These are phyloP conservation scores for Moesziomyces antarcticus DNA, from an alignment of 1,284 basidiomycete genomes.

Conservation along the genomic window DNA sequence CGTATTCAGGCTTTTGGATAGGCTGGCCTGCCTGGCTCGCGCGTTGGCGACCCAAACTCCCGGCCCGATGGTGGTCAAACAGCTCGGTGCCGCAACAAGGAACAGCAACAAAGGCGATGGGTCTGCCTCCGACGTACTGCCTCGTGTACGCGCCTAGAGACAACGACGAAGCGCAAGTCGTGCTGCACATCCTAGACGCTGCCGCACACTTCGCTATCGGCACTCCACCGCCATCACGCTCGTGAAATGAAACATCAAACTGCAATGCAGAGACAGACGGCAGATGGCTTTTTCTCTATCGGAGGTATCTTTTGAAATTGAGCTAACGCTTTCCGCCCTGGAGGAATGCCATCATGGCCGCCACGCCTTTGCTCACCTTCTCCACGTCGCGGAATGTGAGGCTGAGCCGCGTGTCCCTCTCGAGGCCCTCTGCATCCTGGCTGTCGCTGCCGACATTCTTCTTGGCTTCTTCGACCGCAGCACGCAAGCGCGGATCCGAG, in stretches of 20 bases:
- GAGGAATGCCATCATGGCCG: constrained; percentile 45
- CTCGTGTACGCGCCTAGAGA: constrained; percentile 47
- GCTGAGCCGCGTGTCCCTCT: constrained; percentile 78
- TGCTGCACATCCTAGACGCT: constrained; percentile 38
- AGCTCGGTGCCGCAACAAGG: constrained; percentile 15
- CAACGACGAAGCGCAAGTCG: constrained; percentile 29
- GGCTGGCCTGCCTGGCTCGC: constrained; percentile 41
- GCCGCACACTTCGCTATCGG: constrained; percentile 40
- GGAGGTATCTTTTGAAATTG: not conserved
- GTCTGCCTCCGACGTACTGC: constrained; percentile 53
- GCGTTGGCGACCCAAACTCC: constrained; percentile 2
- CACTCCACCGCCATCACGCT: constrained; percentile 4
- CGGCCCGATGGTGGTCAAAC: constrained; percentile 34
- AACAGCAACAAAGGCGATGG: constrained; percentile 10
- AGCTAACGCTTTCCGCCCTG: constrained; percentile 32
- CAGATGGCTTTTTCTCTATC: not conserved
- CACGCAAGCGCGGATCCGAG: constrained; percentile 22
- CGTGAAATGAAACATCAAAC: not conserved
- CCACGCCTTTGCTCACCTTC: constrained; percentile 59
- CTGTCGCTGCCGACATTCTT: constrained; percentile 56
- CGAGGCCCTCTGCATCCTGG: constrained; percentile 66
- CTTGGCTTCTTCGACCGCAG: constrained; percentile 18
- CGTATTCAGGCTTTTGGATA: constrained; percentile 42
- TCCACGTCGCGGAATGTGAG: constrained; percentile 85
- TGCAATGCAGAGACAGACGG: not conserved